These are phyloP conservation scores for Flaveria trinervia DNA, from an alignment of 129 eudicot species.

Conservation along the genomic window DNA sequence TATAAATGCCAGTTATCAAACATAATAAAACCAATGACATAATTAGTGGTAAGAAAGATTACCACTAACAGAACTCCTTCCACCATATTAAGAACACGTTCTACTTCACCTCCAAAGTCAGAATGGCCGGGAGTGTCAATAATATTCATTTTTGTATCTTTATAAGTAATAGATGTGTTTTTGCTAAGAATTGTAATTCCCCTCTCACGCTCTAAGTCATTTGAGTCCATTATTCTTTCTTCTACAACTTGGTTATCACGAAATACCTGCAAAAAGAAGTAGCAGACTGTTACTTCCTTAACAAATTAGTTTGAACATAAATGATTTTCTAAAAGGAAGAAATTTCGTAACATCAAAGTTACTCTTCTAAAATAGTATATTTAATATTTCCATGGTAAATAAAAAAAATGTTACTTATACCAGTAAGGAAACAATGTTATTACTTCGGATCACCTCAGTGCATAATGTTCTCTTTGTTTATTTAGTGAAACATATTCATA, in stretches of 20 bases:
- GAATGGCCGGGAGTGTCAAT: constrained; percentile 99
- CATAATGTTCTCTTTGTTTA: not conserved
- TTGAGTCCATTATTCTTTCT: constrained; percentile 99
- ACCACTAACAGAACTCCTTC: constrained; percentile 98
- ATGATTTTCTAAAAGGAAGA: not conserved
- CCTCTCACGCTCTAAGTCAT: constrained; percentile 96
- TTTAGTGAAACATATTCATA: not conserved
- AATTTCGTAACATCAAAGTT: not conserved
- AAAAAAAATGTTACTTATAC: not conserved
- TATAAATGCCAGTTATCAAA: not conserved
- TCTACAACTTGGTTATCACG: constrained; percentile 94
- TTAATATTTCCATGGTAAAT: not conserved
- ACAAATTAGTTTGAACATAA: not conserved
- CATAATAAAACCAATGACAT: not conserved
- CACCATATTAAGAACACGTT: constrained; percentile 96
- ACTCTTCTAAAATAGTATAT: not conserved
- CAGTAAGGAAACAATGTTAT: not conserved
- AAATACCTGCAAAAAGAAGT: constrained; percentile 72
- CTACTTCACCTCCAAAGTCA: constrained; percentile 99
- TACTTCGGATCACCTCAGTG: not conserved
- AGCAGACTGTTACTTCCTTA: constrained; percentile 11
- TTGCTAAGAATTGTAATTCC: constrained; percentile 98
- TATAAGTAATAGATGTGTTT: constrained; percentile 88
- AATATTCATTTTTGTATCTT: constrained; percentile 88
- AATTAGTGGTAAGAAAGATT: constrained; percentile 10